These are phyloP conservation scores for Saksenaea oblongispora DNA, from an alignment of 371 early-diverging fungal genomes.

Conservation along the genomic window DNA sequence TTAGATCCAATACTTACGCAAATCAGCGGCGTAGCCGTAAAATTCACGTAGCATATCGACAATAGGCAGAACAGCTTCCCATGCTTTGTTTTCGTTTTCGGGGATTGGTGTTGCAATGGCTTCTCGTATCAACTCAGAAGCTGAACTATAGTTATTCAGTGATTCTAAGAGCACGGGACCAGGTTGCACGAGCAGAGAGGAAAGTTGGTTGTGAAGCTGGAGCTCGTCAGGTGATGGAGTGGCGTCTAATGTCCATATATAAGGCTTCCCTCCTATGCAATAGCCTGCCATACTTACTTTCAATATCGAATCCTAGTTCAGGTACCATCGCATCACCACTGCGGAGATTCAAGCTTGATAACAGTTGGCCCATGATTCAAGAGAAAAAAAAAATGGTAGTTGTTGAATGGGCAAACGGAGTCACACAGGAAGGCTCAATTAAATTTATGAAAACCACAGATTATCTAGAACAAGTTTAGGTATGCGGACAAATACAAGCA, in stretches of 20 bases:
- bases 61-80: slow-evolving; percentile 80
- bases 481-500: background rate
- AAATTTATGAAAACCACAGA: background rate
- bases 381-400: background rate
- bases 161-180: slow-evolving; percentile 45
- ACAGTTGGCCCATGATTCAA: slow-evolving; percentile 40
- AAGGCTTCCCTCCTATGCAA: background rate
- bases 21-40: slow-evolving; percentile 72
- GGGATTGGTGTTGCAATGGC: slow-evolving; percentile 82
- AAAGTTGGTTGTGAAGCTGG: slow-evolving; percentile 50
- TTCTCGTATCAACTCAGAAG: slow-evolving; percentile 46
- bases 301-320: slow-evolving; percentile 53
- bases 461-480: background rate
- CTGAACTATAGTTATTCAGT: slow-evolving; percentile 54
- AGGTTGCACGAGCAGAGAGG: slow-evolving; percentile 45
- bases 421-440: slow-evolving; percentile 4
- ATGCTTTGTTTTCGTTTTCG: slow-evolving; percentile 85
- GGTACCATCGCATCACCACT: slow-evolving; percentile 43
- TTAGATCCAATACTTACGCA: slow-evolving; percentile 50
- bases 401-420: background rate
- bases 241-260: slow-evolving; percentile 40
- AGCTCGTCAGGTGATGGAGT: slow-evolving; percentile 53
- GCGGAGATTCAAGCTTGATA: slow-evolving; percentile 45
- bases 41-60: slow-evolving; percentile 76
- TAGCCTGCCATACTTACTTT: slow-evolving; percentile 35